These are phyloP conservation scores for Lathyrus oleraceus DNA, from an alignment of 306 rosid species.

Conservation along the genomic window DNA sequence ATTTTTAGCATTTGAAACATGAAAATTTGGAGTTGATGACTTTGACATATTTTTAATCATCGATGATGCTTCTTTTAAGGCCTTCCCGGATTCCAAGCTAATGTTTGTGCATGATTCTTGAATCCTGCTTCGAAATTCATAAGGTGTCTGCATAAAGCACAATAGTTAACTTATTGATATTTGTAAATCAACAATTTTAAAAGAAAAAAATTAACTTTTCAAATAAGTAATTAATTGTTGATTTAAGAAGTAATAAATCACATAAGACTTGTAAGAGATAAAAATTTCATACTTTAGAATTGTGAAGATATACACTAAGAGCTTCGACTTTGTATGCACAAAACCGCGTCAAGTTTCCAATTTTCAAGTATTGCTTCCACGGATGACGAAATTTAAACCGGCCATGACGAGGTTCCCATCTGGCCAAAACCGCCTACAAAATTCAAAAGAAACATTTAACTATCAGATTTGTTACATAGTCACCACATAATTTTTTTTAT, in stretches of 20 bases:
- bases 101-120: slow-evolving; percentile 43
- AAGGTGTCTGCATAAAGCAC: slow-evolving; percentile 30
- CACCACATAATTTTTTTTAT: background rate
- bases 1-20: slow-evolving; percentile 33
- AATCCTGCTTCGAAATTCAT: slow-evolving; percentile 37
- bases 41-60: slow-evolving; percentile 34
- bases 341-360: slow-evolving; percentile 45
- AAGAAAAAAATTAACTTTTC: background rate
- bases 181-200: no score
- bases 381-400: slow-evolving; percentile 58
- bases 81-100: slow-evolving; percentile 44
- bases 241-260: no score
- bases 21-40: slow-evolving; percentile 26
- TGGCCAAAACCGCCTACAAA: slow-evolving; percentile 54
- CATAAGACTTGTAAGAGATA: no score
- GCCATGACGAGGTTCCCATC: slow-evolving; percentile 68
- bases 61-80: slow-evolving; percentile 44
- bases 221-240: background rate
- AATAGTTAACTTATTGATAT: no score
- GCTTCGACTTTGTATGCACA: slow-evolving; percentile 60
- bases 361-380: slow-evolving; percentile 59
- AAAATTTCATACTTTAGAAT: background rate
- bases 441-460: background rate
- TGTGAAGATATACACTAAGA: slow-evolving; percentile 40
- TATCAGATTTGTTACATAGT: background rate